phyloP scores from a whole-genome alignment of 2,329 filamentous ascomycete genomes.

The Coniochaeta sp. region DNA sequence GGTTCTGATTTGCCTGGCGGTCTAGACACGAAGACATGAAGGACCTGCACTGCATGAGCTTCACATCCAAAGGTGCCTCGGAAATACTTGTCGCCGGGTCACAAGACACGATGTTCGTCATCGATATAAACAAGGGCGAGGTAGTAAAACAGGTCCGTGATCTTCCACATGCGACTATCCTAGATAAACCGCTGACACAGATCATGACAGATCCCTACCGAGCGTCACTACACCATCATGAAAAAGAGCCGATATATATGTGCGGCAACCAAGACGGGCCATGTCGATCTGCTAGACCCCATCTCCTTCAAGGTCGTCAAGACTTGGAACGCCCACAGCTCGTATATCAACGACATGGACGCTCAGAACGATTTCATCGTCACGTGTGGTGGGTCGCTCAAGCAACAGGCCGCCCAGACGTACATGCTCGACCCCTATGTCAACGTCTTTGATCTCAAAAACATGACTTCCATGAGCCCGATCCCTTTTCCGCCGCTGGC shows the following conservation, averaged over 20 bases:
- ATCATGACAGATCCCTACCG: conserved; percentile 52
- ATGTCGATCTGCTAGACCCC: conserved; percentile 80
- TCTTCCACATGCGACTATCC: conserved; percentile 6
- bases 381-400: conserved; percentile 86
- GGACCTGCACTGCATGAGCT: conserved; percentile 90
- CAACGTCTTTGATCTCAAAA: conserved; percentile 93
- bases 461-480: conserved; percentile 76
- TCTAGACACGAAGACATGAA: conserved; percentile 66
- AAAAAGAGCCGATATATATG: conserved; percentile 86
- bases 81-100: conserved; percentile 83
- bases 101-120: conserved; percentile 78
- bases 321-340: conserved; percentile 84
- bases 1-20: conserved; percentile 1
- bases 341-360: conserved; percentile 93
- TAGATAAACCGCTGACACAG: conserved; percentile 10
- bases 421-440: conserved; percentile 88
- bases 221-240: conserved; percentile 83
- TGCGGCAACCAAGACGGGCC: conserved; percentile 76
- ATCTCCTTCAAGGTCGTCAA: conserved; percentile 71
- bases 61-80: conserved; percentile 75
- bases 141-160: conserved; percentile 57
- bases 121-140: conserved; percentile 63
- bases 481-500: conserved; percentile 90
- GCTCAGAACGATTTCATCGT: conserved; percentile 91
- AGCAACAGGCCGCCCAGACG: conserved; percentile 60